phyloP scores from a whole-genome alignment of 768 basidiomycete species.

The Kwoniella bestiolae region DNA sequence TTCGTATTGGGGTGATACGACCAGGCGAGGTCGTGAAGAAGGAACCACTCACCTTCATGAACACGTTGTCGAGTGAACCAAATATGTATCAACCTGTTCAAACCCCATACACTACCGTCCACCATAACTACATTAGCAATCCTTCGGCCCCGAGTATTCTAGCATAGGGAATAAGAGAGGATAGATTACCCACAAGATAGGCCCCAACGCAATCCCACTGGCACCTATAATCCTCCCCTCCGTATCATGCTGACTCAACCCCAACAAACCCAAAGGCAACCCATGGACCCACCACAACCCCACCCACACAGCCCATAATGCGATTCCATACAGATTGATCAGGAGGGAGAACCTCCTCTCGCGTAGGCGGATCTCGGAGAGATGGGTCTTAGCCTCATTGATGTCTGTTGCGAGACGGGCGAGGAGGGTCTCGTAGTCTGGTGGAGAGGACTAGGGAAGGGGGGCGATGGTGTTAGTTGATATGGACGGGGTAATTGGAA shows the following conservation, averaged over 20 bases:
- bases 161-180: no score
- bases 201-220: conserved; percentile 41
- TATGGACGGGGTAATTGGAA: not conserved
- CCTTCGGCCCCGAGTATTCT: no score
- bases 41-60: conserved; percentile 44
- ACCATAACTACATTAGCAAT: no score
- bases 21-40: no score
- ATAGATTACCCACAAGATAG: conserved; percentile 51
- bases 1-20: no score
- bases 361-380: conserved; percentile 53
- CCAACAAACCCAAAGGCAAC: conserved; percentile 51
- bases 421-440: conserved; percentile 56
- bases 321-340: conserved; percentile 50
- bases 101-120: conserved; percentile 33
- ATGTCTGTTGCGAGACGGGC: conserved; percentile 52
- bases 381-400: conserved; percentile 50
- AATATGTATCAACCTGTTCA: conserved; percentile 45
- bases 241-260: conserved; percentile 30
- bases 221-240: conserved; percentile 37
- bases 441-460: conserved; percentile 35
- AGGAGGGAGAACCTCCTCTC: conserved; percentile 49
- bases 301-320: conserved; percentile 52
- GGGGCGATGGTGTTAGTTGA: not conserved
- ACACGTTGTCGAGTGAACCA: conserved; percentile 47
- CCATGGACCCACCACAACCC: conserved; percentile 53